Evolutionary conservation across 805 yeast species (phyloP).

Genomic region (Saccharomycopsis sp.): DNA sequence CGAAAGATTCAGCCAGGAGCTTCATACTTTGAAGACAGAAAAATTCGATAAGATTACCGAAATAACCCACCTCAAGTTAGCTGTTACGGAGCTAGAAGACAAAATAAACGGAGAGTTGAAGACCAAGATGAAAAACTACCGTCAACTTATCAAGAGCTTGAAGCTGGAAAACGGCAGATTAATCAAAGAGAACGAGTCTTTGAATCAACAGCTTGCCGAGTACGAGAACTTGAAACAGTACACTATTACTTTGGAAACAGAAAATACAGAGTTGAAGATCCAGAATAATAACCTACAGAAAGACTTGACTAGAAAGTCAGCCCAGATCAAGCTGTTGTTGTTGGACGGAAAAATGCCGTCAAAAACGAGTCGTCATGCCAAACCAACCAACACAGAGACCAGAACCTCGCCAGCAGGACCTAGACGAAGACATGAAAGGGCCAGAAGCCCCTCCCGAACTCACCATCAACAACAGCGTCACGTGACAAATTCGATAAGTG

Average conservation of each 20-base stretch:
- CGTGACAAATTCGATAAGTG: background rate
- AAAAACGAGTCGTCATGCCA: background rate
- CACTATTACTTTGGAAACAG: background rate
- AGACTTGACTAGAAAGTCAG: slow-evolving; percentile 3
- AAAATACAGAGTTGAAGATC: slow-evolving; percentile 1
- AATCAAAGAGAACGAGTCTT: background rate
- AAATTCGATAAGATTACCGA: slow-evolving; percentile 19
- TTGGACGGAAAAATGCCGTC: background rate
- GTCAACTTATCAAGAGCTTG: slow-evolving; percentile 3
- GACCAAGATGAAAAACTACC: slow-evolving; percentile 11
- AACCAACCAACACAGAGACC: background rate
- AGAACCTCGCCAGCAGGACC: background rate
- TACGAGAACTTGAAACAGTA: slow-evolving; percentile 1
- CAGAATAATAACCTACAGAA: slow-evolving; percentile 10
- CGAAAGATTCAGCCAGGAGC: slow-evolving; percentile 7
- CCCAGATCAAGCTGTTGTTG: background rate
- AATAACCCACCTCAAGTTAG: slow-evolving; percentile 13
- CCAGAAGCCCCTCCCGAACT: background rate
- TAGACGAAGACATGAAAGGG: background rate
- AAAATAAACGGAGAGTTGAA: slow-evolving; percentile 3
- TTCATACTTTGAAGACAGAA: slow-evolving; percentile 13
- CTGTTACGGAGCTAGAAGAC: slow-evolving; percentile 8
- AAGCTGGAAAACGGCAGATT: slow-evolving; percentile 11
- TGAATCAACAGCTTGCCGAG: background rate
- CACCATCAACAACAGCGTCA: background rate